Percentiles rank a stretch among this genome's conserved stretches.
phyloP scores from a whole-genome alignment of 805 yeast species.

The Cyberlindnera galapagoensis region DNA sequence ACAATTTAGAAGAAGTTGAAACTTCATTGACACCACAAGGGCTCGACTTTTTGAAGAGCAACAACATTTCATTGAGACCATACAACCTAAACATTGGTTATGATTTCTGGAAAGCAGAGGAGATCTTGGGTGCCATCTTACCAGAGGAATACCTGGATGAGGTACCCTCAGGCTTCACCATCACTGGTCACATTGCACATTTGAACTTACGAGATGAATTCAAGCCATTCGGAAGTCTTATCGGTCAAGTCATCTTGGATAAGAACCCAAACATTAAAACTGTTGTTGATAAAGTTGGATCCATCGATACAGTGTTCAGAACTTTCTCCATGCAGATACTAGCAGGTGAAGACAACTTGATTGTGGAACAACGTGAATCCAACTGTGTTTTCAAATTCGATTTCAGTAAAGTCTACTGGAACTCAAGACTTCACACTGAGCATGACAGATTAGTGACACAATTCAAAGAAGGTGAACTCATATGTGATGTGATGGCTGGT shows the following conservation, averaged over 20 bases:
- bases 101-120: slow-evolving; percentile 85
- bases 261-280: slow-evolving; percentile 69
- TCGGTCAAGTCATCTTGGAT: slow-evolving; percentile 87
- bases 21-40: slow-evolving; percentile 37
- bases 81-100: slow-evolving; percentile 58
- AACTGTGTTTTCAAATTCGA: slow-evolving; percentile 84
- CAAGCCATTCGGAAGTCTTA: slow-evolving; percentile 70
- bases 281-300: slow-evolving; percentile 86
- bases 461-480: slow-evolving; percentile 62
- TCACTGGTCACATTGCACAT: slow-evolving; percentile 95
- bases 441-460: slow-evolving; percentile 70
- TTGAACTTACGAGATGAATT: slow-evolving; percentile 78
- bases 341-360: slow-evolving; percentile 74
- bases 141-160: slow-evolving; percentile 69
- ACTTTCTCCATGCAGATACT: slow-evolving; percentile 91
- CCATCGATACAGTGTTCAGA: slow-evolving; percentile 81
- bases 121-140: slow-evolving; percentile 66
- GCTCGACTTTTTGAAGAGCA: slow-evolving; percentile 37
- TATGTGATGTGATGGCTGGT: slow-evolving; percentile 96
- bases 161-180: slow-evolving; percentile 84
- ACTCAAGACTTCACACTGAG: slow-evolving; percentile 88
- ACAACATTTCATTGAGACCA: slow-evolving; percentile 41
- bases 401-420: slow-evolving; percentile 95
- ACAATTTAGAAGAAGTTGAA: slow-evolving; percentile 30
- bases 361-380: slow-evolving; percentile 83